A percentile compares a stretch with the other conserved stretches of the same genome.
phyloP scores from a whole-genome alignment of 1,284 basidiomycete genomes.

The Apiotrichum porosum region DNA sequence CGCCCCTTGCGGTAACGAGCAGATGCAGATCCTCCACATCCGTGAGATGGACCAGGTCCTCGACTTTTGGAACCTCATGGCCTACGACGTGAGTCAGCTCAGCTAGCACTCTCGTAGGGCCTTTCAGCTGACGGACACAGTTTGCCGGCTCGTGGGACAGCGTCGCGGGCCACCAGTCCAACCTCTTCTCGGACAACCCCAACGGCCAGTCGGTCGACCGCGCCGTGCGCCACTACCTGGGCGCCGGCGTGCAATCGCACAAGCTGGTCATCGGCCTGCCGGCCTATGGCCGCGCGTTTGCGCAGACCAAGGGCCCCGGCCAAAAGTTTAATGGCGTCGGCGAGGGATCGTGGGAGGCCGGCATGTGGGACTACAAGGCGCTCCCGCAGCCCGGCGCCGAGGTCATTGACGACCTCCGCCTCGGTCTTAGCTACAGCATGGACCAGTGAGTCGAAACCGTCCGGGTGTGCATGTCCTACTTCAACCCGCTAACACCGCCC shows the following conservation, averaged over 20 bases:
- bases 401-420: slow-evolving; percentile 64
- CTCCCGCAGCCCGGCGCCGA: slow-evolving; percentile 64
- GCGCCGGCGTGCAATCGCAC: slow-evolving; percentile 61
- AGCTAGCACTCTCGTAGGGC: neutral
- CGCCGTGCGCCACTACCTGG: slow-evolving; percentile 63
- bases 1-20: slow-evolving; percentile 70
- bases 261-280: slow-evolving; percentile 83
- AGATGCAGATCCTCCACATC: slow-evolving; percentile 64
- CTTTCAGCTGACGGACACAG: slow-evolving; percentile 14
- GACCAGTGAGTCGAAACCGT: slow-evolving; percentile 56
- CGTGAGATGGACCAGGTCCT: slow-evolving; percentile 66
- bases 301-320: slow-evolving; percentile 70
- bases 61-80: slow-evolving; percentile 87
- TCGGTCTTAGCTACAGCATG: slow-evolving; percentile 75
- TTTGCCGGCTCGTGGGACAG: slow-evolving; percentile 50
- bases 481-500: neutral
- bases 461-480: neutral
- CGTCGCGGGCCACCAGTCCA: slow-evolving; percentile 72
- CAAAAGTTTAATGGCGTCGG: slow-evolving; percentile 65
- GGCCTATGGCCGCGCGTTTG: slow-evolving; percentile 78
- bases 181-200: slow-evolving; percentile 55
- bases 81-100: too few relatives aligned
- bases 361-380: slow-evolving; percentile 61
- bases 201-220: slow-evolving; percentile 61
- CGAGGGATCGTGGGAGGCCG: slow-evolving; percentile 50